Base-by-base conservation (phyloP, 192 early-diverging fungal genomes). In the Coemansia sp. region DNA sequence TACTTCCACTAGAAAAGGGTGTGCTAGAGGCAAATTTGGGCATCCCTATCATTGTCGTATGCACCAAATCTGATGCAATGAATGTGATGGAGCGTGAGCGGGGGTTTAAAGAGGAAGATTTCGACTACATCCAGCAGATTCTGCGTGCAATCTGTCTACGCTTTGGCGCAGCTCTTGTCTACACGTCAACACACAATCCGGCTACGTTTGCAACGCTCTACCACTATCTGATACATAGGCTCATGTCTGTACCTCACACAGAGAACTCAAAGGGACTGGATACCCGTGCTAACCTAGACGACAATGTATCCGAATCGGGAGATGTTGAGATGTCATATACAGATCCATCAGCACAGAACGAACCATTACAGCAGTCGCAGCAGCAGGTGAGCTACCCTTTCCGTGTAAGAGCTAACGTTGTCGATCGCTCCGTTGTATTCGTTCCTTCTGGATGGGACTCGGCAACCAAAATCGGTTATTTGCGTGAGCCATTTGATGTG, bases 111-210 rank as follows among this genome's bases (percentile, higher is more conserved):
- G 94, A 98, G 50, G 93, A 95, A 58, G 87, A 88, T 40, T 95
- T 98, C 76, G 96, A 98, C 68, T 95, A 87, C 71, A 92, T 98
- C 60, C 94, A 96, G 69, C 94, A 96, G 66, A 82, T 84, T 22
- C 77, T 96, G 46, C 85, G 96, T 52, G 91, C 93, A 19, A 81
- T 95, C 9, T 92, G 91, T 67, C 84, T 98, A 59, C 91, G 89
- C 82, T 94, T 62, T 66, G 95, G 95, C 24, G 93, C 95, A 1
- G 80, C 90, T 15, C 84, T 98, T 7, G 87, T 96, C 55, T 96
- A 95, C 80, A 93, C 91, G 15, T 91, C 92, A 6, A 87, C 85
- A 12, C 83, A 85, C 25, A 85, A 86, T 46, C 89, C 91, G 25
- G 73, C 85, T 24, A 93, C 95, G 8, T 87, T 89, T 55, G 66